Evolutionary conservation across 345 rosid genomes (phyloP).

Genomic region (Leavenworthia alabamica): DNA sequence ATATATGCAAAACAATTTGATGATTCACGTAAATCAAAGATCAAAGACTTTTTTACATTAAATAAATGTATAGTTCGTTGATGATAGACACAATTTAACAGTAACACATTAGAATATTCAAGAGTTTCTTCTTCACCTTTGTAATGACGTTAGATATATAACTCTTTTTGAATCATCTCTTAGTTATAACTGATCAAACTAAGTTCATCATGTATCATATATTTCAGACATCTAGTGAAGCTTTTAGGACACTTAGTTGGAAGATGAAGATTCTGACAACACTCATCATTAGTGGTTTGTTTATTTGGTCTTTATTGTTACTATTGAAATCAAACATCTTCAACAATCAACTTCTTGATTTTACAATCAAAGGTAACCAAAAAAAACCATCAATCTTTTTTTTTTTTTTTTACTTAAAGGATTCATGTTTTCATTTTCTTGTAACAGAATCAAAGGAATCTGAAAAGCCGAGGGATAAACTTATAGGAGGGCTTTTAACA

Average conservation of each 20-base stretch:
- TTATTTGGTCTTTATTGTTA: constrained; percentile 6
- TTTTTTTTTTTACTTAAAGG: background rate
- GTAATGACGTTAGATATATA: constrained; percentile 10
- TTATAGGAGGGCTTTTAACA: constrained; percentile 34
- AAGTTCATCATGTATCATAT: constrained; percentile 16
- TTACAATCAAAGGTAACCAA: constrained; percentile 11
- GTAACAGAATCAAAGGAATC: constrained; percentile 2
- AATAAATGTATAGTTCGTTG: constrained; percentile 21
- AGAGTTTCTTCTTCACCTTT: background rate
- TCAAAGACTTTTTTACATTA: constrained; percentile 7
- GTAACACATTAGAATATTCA: constrained; percentile 11
- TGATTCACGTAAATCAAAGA: constrained; percentile 13
- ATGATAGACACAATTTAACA: constrained; percentile 23
- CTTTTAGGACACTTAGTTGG: background rate
- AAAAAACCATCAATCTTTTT: background rate
- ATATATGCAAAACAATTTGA: background rate
- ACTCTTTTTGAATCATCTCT: constrained; percentile 7
- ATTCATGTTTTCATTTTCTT: background rate
- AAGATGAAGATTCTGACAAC: constrained; percentile 24
- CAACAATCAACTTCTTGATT: constrained; percentile 12
- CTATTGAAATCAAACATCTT: constrained; percentile 1
- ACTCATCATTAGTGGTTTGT: background rate
- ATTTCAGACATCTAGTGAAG: constrained; percentile 20
- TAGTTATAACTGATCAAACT: background rate
- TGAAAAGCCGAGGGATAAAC: constrained; percentile 3